phyloP scores from a whole-genome alignment of 495 filamentous ascomycete species.

The Tuber magnatum region DNA sequence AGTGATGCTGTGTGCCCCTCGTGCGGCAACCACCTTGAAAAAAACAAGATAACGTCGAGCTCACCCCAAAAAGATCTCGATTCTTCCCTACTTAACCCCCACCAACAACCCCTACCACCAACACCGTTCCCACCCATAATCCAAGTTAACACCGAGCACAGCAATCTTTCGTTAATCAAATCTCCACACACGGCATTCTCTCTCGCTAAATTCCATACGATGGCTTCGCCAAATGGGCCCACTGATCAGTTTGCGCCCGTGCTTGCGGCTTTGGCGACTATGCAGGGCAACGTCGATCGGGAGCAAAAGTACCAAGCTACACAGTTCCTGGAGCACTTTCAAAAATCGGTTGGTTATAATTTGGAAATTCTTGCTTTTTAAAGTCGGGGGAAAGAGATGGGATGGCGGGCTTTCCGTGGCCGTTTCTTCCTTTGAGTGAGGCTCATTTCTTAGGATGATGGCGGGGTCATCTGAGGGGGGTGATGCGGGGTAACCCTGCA shows the following conservation, averaged over 20 bases:
- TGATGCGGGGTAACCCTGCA: conserved; percentile 40
- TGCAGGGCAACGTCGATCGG: conserved; percentile 75
- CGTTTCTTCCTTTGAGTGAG: conserved; percentile 28
- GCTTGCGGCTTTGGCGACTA: conserved; percentile 76
- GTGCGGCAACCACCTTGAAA: conserved; percentile 1
- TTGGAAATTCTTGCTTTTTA: conserved; percentile 38
- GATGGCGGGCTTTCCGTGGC: conserved; percentile 16
- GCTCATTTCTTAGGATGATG: conserved; percentile 33
- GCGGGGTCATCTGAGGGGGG: conserved; percentile 32
- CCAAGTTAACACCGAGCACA: neutral
- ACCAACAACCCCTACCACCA: neutral
- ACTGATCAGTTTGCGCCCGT: conserved; percentile 69
- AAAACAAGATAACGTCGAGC: neutral
- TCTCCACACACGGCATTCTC: neutral
- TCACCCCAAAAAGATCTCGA: conserved; percentile 2
- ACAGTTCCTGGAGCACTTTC: conserved; percentile 86
- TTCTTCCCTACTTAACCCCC: neutral
- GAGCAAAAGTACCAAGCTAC: conserved; percentile 82
- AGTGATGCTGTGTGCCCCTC: neutral
- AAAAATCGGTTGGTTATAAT: conserved; percentile 78
- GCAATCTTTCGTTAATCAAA: conserved; percentile 2
- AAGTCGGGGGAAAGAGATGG: conserved; percentile 34
- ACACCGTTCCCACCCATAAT: neutral
- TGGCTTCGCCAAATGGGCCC: conserved; percentile 58
- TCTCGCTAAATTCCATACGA: conserved; percentile 41